Evolutionary conservation across 768 basidiomycete species (phyloP).

Genomic region (Lentinula raphanica): DNA sequence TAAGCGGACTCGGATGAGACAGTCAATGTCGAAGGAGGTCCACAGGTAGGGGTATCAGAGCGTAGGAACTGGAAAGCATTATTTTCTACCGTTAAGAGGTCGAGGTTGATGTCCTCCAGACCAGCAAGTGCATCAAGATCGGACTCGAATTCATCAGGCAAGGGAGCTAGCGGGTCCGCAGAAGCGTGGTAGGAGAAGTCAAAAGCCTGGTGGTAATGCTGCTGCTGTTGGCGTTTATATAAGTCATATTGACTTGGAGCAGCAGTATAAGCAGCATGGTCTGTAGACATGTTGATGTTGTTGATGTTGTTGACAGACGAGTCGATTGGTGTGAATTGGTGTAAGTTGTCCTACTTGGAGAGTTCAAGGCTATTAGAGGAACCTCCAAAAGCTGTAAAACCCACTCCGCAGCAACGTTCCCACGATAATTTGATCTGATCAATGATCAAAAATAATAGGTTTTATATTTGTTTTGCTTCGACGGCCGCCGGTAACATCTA

Average conservation of each 20-base stretch:
- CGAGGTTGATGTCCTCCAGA: constrained; percentile 57
- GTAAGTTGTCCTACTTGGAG: neutral
- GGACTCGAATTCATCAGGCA: constrained; percentile 78
- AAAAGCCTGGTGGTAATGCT: constrained; percentile 57
- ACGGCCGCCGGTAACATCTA: neutral
- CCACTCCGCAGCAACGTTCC: neutral
- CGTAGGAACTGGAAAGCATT: constrained; percentile 62
- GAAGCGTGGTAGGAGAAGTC: constrained; percentile 65
- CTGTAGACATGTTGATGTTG: neutral
- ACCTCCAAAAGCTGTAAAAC: neutral
- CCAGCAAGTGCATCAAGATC: constrained; percentile 73
- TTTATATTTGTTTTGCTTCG: no score
- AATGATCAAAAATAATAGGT: neutral
- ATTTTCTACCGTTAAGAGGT: constrained; percentile 60
- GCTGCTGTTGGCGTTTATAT: constrained; percentile 18
- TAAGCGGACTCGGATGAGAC: constrained; percentile 73
- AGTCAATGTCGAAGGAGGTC: constrained; percentile 75
- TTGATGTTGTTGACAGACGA: neutral
- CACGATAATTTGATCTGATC: neutral
- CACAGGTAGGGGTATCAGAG: constrained; percentile 58
- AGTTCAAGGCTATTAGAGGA: neutral
- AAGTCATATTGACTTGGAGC: constrained; percentile 1
- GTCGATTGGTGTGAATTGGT: neutral
- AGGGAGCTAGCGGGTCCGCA: constrained; percentile 68
- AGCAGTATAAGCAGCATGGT: neutral